These are phyloP conservation scores for Beta vulgaris DNA, from an alignment of 148 eudicot genomes.

Conservation along the genomic window DNA sequence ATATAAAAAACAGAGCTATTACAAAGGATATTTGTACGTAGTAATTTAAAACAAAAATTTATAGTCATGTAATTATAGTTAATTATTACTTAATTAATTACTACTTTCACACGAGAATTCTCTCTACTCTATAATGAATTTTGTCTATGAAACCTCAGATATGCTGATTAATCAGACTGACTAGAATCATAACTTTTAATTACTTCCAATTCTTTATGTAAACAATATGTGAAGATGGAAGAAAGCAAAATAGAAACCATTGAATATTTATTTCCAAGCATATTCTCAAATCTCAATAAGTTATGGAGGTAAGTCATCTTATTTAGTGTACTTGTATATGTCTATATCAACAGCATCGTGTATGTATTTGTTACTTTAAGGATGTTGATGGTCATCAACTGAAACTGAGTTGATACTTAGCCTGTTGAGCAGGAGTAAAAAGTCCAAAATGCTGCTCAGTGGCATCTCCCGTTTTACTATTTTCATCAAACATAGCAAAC, in stretches of 20 bases:
- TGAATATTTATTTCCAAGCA: too few species aligned
- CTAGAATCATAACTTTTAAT: too few species aligned
- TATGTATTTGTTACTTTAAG: background rate
- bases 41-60: too few species aligned
- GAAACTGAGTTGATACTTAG: conserved; percentile 10
- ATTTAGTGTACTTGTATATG: background rate
- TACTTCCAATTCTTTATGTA: too few species aligned
- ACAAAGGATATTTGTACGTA: too few species aligned
- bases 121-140: too few species aligned
- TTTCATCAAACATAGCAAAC: conserved; percentile 19
- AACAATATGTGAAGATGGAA: background rate
- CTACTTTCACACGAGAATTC: too few species aligned
- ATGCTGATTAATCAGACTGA: too few species aligned
- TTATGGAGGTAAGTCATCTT: background rate
- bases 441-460: conserved; percentile 15
- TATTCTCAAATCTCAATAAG: background rate
- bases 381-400: background rate
- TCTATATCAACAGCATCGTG: background rate
- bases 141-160: too few species aligned
- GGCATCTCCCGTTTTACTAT: background rate
- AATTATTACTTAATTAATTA: too few species aligned
- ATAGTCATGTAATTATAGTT: too few species aligned
- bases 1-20: too few species aligned
- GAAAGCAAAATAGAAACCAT: background rate
- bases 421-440: background rate